These are phyloP conservation scores for Xerophyta viscosa DNA, from an alignment of 106 monocot genomes.

Conservation along the genomic window DNA sequence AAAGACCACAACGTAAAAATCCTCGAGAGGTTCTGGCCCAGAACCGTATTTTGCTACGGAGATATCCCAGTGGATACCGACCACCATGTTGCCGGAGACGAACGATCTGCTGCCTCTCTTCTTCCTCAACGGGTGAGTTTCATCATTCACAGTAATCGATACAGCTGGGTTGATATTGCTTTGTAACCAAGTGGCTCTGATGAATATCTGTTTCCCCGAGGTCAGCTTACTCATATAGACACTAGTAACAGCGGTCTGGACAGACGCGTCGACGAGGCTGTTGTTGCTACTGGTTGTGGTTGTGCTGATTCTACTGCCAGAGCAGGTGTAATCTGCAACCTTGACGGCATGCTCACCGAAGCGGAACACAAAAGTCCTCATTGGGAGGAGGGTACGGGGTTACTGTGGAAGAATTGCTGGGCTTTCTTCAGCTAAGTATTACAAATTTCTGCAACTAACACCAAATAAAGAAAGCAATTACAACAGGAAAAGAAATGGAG, in stretches of 20 bases:
- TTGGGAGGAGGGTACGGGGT: neutral
- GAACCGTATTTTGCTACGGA: neutral
- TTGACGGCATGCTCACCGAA: slow-evolving; percentile 5
- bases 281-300: neutral
- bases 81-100: neutral
- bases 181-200: neutral
- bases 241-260: neutral
- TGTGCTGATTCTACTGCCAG: too few species aligned
- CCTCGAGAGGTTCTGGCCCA: neutral
- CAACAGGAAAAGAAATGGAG: too few species aligned
- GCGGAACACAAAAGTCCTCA: neutral
- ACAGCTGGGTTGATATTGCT: neutral
- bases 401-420: too few species aligned
- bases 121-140: neutral
- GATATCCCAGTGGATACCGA: neutral
- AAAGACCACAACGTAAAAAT: neutral
- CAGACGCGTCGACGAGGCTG: neutral
- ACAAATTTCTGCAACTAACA: neutral
- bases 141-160: too few species aligned
- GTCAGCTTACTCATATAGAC: neutral
- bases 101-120: neutral
- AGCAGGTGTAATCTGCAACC: slow-evolving; percentile 1
- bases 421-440: neutral
- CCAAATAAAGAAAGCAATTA: neutral
- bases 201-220: neutral